These are phyloP conservation scores for Boletus sp. DNA, from an alignment of 768 basidiomycete genomes.

Conservation along the genomic window DNA sequence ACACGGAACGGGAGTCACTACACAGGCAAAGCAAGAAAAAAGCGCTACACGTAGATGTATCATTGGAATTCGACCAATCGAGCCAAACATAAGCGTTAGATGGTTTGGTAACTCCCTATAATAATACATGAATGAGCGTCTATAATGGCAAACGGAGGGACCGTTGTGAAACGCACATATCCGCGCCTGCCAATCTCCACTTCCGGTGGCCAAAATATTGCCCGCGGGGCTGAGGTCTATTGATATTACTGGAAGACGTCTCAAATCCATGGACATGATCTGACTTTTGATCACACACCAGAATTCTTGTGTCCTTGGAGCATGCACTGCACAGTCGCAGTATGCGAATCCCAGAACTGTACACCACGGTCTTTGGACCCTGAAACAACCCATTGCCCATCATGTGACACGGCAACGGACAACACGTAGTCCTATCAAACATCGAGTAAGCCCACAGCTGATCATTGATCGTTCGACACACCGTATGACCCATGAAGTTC, in stretches of 20 bases:
- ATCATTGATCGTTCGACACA: slow-evolving; percentile 29
- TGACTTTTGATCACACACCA: slow-evolving; percentile 38
- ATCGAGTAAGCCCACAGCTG: neutral
- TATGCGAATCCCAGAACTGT: slow-evolving; percentile 86
- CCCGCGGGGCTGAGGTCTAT: slow-evolving; percentile 66
- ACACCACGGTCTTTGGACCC: slow-evolving; percentile 96
- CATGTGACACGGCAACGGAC: slow-evolving; percentile 80
- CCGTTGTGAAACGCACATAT: slow-evolving; percentile 48
- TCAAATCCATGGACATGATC: slow-evolving; percentile 6
- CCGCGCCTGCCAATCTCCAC: slow-evolving; percentile 69
- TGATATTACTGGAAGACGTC: slow-evolving; percentile 52
- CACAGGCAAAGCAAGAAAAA: slow-evolving; percentile 28
- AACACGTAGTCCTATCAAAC: slow-evolving; percentile 62
- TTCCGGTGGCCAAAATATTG: slow-evolving; percentile 63
- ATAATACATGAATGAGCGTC: slow-evolving; percentile 4
- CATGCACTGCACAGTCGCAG: slow-evolving; percentile 85
- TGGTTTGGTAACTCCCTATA: slow-evolving; percentile 32
- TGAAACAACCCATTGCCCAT: slow-evolving; percentile 93
- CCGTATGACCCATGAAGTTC: slow-evolving; percentile 89
- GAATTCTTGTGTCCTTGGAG: slow-evolving; percentile 77
- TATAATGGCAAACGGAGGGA: neutral
- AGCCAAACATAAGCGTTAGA: slow-evolving; percentile 16
- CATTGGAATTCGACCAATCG: slow-evolving; percentile 8
- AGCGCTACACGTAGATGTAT: slow-evolving; percentile 26
- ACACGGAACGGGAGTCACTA: slow-evolving; percentile 19